Percentiles rank a stretch among this genome's conserved stretches.
These are phyloP conservation scores for Fusarium udum DNA, from an alignment of 2,329 filamentous ascomycete species.

Conservation along the genomic window DNA sequence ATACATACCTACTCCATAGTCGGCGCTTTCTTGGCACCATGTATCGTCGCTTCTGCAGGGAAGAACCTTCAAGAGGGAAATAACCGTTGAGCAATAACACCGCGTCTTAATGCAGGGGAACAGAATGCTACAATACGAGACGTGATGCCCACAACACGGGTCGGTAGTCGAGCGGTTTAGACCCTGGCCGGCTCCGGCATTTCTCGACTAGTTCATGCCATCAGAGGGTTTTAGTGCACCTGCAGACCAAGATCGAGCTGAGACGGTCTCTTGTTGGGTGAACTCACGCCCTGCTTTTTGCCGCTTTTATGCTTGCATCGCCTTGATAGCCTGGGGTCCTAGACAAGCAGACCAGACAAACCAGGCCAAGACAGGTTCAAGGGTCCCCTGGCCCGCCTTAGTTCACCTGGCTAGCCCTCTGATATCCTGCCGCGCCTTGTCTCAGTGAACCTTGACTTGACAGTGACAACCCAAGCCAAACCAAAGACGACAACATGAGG, in stretches of 20 bases:
- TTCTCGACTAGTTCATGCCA: slow-evolving; percentile 26
- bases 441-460: slow-evolving; percentile 25
- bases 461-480: slow-evolving; percentile 19
- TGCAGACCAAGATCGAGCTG: slow-evolving; percentile 28
- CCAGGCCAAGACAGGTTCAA: neutral
- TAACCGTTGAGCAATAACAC: neutral
- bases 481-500: slow-evolving; percentile 4
- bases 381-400: slow-evolving; percentile 27
- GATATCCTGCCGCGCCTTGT: slow-evolving; percentile 27
- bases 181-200: slow-evolving; percentile 28
- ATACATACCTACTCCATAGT: slow-evolving; percentile 16
- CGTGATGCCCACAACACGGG: neutral
- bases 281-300: slow-evolving; percentile 16
- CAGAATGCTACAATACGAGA: slow-evolving; percentile 8
- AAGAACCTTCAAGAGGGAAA: neutral
- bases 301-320: neutral
- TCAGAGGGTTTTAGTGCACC: slow-evolving; percentile 11
- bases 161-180: slow-evolving; percentile 15
- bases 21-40: neutral
- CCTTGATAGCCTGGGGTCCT: neutral
- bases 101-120: slow-evolving; percentile 6
- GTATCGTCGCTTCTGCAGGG: neutral
- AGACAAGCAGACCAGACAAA: neutral
- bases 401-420: slow-evolving; percentile 3
- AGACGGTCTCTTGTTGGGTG: slow-evolving; percentile 8